phyloP scores from a whole-genome alignment of 225 moss, liverwort and hornwort species.

The Pseudisothecium myosuroides region DNA sequence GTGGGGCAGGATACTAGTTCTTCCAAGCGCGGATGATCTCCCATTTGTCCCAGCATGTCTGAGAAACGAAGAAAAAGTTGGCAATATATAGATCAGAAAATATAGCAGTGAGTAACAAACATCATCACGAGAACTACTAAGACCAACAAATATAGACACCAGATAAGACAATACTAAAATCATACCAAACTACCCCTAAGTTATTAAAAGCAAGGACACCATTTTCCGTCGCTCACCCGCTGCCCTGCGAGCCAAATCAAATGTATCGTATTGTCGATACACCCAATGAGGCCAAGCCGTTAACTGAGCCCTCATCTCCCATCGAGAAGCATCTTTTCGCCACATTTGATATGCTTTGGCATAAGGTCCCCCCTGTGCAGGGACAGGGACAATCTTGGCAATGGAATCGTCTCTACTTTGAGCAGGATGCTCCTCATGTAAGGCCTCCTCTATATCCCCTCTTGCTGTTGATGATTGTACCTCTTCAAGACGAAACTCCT shows the following conservation, averaged over 20 bases:
- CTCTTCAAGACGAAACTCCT: not conserved
- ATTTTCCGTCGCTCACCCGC: constrained; percentile 44
- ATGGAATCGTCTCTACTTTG: not conserved
- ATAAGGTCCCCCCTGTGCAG: constrained; percentile 38
- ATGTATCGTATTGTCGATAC: constrained; percentile 92
- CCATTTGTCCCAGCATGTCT: constrained; percentile 91
- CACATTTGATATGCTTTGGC: constrained; percentile 64
- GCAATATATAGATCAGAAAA: not conserved
- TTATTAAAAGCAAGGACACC: not conserved
- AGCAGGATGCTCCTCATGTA: not conserved
- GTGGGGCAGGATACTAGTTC: constrained; percentile 49
- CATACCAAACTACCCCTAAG: not conserved
- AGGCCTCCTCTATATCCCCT: not conserved
- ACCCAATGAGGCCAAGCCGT: constrained; percentile 94
- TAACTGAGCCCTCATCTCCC: constrained; percentile 61
- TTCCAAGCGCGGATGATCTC: constrained; percentile 77
- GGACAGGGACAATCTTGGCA: not conserved
- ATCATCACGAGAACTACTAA: not conserved
- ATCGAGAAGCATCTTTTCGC: constrained; percentile 72
- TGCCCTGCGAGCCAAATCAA: constrained; percentile 80
- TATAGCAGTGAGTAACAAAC: not conserved
- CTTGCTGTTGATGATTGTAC: not conserved
- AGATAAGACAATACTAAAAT: not conserved
- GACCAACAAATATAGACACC: not conserved
- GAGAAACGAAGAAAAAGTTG: not conserved